Base-by-base conservation (phyloP, 2,329 filamentous ascomycete species). In the Ceratocystis cubensis region DNA sequence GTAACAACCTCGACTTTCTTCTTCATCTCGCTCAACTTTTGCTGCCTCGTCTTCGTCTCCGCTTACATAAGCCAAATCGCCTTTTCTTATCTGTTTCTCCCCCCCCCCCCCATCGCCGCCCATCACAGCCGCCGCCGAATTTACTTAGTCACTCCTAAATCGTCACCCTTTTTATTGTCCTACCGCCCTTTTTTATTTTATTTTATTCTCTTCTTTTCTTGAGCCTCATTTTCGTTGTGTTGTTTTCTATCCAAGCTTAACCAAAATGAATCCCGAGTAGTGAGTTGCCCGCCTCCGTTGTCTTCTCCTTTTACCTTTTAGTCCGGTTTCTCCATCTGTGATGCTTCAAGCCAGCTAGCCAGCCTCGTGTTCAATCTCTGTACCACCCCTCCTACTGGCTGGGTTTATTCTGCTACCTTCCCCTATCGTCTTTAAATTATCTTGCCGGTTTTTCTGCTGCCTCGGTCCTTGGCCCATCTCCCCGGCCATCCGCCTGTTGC, bases 211-310 rank as follows among this genome's bases (percentile, higher is more conserved):
- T 25, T 37, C n/a, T 33, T 37, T 48, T 53, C 45, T 57, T 46
- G 50, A 53, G 63, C 63, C 63, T 63, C 56, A 48, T 28, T 45
- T 20, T 66, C 33, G n/a, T 37, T 41, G 25, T 65, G 45, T 13
- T 65, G 37, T 28, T 48, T 15, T 33, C 53, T 56, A 17, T 48
- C 25, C 41, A 59, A 46, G 67, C 33, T 33, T 74, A 75, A 75
- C 77, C 82, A 89, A 73, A 76, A 94, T 94, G 89, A 94, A 94
- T 83, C 89, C 89, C 76, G 89, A 94, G 89, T 94, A 84, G 89
- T 94, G 86, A 76, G 88, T 86, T 73, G 17, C 10, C 20, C 63
- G 25, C 63, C 44, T 30, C 37, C 10, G 37, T 41, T 13, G 13
- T 41, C 17, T 48, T 59, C 59, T 28, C 64, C 44, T 48, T 48